A percentile compares a stretch with the other conserved stretches of the same genome.
These are phyloP conservation scores for Pseudogymnoascus sp. DNA, from an alignment of 2,329 filamentous ascomycete species.

Conservation along the genomic window DNA sequence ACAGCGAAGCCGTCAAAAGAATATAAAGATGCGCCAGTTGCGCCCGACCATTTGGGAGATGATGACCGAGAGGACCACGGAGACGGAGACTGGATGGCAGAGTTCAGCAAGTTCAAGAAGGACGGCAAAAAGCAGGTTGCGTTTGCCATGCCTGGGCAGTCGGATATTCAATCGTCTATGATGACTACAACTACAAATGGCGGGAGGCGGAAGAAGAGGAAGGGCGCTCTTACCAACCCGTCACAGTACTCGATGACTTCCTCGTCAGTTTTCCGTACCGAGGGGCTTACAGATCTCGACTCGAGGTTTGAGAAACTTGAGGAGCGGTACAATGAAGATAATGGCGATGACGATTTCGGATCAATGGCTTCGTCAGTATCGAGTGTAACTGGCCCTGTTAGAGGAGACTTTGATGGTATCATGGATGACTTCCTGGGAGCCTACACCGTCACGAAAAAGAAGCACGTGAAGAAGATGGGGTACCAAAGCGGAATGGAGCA, in stretches of 20 bases:
- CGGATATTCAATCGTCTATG: constrained; percentile 60
- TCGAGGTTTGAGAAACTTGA: constrained; percentile 87
- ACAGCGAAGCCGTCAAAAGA: constrained; percentile 67
- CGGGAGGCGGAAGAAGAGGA: constrained; percentile 84
- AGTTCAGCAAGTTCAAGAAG: constrained; percentile 92
- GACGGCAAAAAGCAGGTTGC: constrained; percentile 49
- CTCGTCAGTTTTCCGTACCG: constrained; percentile 77
- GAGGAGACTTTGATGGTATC: constrained; percentile 77
- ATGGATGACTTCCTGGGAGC: constrained; percentile 86
- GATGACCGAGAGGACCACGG: constrained; percentile 50
- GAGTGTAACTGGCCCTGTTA: constrained; percentile 57
- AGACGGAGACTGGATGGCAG: constrained; percentile 78
- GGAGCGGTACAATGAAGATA: constrained; percentile 63
- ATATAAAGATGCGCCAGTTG: constrained; percentile 34
- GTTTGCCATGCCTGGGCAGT: constrained; percentile 39
- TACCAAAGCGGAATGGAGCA: constrained; percentile 77
- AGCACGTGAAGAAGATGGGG: constrained; percentile 69
- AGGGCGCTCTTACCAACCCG: constrained; percentile 81
- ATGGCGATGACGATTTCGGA: constrained; percentile 51
- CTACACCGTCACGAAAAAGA: constrained; percentile 64
- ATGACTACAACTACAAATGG: constrained; percentile 71
- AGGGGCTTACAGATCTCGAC: constrained; percentile 77
- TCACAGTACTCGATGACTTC: constrained; percentile 90
- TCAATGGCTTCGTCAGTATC: constrained; percentile 59
- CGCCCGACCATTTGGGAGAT: constrained; percentile 37